A percentile compares a stretch with the other conserved stretches of the same genome.
phyloP scores from a whole-genome alignment of 208 protist genomes.

The Porcisia deanei region DNA sequence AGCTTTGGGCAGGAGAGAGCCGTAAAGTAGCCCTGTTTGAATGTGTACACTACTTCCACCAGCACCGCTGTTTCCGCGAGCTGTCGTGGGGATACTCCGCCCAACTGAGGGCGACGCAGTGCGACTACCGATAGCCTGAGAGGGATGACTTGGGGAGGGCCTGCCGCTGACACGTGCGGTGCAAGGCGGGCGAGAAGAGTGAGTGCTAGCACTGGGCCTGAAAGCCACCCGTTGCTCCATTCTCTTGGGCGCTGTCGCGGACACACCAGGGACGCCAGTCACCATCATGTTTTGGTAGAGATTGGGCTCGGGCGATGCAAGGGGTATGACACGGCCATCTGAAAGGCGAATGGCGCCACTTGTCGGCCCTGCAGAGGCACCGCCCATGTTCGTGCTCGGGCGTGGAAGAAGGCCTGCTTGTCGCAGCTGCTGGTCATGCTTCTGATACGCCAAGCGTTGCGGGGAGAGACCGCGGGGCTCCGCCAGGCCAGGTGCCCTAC shows the following conservation, averaged over 20 bases:
- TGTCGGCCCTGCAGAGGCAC: background rate
- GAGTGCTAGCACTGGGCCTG: background rate
- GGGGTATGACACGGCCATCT: slow-evolving; percentile 15
- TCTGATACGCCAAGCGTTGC: background rate
- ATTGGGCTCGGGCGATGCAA: slow-evolving; percentile 15
- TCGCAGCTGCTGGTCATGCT: slow-evolving; percentile 3
- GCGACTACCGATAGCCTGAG: background rate
- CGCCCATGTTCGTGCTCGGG: slow-evolving; percentile 3
- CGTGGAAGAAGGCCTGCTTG: background rate
- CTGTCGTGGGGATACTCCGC: background rate
- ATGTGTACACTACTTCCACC: slow-evolving; percentile 19
- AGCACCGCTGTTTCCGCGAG: background rate
- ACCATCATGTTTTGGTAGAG: background rate
- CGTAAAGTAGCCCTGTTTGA: slow-evolving; percentile 58
- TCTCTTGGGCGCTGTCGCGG: background rate
- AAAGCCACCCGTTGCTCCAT: slow-evolving; percentile 2
- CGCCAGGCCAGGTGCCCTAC: background rate
- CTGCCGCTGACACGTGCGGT: background rate
- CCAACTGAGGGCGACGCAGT: slow-evolving; percentile 13
- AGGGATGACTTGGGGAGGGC: background rate
- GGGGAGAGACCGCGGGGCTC: background rate
- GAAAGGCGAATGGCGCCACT: slow-evolving; percentile 13
- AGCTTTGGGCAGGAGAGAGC: slow-evolving; percentile 54
- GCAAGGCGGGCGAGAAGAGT: background rate
- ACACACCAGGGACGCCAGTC: background rate